phyloP scores from a whole-genome alignment of 495 filamentous ascomycete species.

The Talaromyces liani region DNA sequence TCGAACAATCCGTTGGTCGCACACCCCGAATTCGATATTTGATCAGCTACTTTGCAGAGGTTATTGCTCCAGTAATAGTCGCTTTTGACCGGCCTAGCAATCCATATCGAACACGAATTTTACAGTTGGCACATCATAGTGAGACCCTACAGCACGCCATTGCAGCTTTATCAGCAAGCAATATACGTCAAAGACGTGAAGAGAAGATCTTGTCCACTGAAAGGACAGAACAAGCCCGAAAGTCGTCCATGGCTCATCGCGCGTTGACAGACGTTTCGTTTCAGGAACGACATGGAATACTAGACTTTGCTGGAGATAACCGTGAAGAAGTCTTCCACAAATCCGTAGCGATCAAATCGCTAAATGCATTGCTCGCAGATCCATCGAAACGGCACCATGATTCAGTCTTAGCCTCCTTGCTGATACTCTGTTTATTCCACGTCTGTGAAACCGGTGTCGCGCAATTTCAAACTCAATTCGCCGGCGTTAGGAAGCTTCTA shows the following conservation, averaged over 20 bases:
- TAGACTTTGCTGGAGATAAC: constrained; percentile 26
- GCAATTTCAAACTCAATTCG: constrained; percentile 89
- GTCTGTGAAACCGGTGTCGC: constrained; percentile 89
- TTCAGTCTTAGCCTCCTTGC: constrained; percentile 78
- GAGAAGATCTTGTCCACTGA: constrained; percentile 35
- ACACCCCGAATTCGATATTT: constrained; percentile 53
- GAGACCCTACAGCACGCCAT: constrained; percentile 85
- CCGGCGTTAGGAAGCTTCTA: constrained; percentile 87
- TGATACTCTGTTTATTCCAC: constrained; percentile 86
- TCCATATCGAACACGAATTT: constrained; percentile 78
- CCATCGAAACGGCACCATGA: constrained; percentile 68
- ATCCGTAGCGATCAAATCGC: constrained; percentile 66
- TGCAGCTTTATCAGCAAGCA: constrained; percentile 81
- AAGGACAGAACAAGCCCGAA: constrained; percentile 35
- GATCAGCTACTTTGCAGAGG: constrained; percentile 65
- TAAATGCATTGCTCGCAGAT: constrained; percentile 78
- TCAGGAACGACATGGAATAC: constrained; percentile 29
- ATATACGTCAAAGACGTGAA: constrained; percentile 50
- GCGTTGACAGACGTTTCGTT: constrained; percentile 33
- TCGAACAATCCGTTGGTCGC: constrained; percentile 39
- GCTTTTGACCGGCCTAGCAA: constrained; percentile 81
- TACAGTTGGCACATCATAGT: constrained; percentile 70
- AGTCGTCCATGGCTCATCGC: constrained; percentile 44
- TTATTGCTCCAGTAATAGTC: constrained; percentile 84
- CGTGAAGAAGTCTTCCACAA: constrained; percentile 81